Conservation (phyloP, 108 stramenopile species). For the Seminavis robusta region DNA sequence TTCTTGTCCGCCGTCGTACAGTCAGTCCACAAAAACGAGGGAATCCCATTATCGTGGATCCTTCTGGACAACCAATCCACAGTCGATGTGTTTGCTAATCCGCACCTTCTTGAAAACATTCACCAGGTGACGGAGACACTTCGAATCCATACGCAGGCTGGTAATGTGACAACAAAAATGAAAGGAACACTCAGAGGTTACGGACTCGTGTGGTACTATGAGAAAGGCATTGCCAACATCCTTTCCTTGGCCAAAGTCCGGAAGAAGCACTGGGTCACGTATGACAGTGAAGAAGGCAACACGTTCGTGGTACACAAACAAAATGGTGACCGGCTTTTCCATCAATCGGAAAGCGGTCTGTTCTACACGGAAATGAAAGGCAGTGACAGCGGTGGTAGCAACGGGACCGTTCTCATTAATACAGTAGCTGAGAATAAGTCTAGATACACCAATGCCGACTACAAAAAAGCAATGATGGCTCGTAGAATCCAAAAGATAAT, state of each 20-base stretch:
- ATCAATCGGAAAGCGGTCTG: no score
- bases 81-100: constrained; percentile 22
- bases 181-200: constrained; percentile 10
- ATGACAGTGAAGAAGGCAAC: no score
- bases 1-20: neutral
- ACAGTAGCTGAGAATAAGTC: constrained; percentile 1
- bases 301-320: no score
- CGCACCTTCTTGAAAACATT: constrained; percentile 11
- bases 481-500: constrained; percentile 2
- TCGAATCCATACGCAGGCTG: constrained; percentile 12
- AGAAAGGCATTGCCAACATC: constrained; percentile 29
- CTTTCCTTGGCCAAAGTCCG: constrained; percentile 11
- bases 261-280: constrained; percentile 9
- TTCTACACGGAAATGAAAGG: no score
- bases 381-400: no score
- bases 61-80: constrained; percentile 33
- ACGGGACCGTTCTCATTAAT: no score
- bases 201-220: constrained; percentile 28
- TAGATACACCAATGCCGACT: constrained; percentile 6
- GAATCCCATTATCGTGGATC: constrained; percentile 7
- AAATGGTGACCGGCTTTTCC: no score
- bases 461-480: constrained; percentile 2
- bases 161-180: neutral
- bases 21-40: no score
- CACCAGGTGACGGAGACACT: neutral